Evolutionary conservation across 768 basidiomycete genomes (phyloP).

Genomic region (Macrolepiota albuminosa): DNA sequence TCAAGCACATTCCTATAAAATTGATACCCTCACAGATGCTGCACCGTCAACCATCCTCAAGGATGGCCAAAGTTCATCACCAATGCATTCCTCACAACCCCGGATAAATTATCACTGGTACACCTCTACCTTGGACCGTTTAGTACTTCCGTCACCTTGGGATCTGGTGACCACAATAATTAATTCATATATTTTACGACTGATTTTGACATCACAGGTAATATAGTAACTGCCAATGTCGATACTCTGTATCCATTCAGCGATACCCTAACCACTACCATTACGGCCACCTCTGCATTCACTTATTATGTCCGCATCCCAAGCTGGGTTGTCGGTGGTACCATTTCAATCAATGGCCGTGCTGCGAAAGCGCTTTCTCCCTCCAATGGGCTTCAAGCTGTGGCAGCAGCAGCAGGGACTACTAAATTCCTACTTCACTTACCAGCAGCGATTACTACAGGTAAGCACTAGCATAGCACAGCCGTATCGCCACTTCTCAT

Average conservation of each 20-base stretch:
- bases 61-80: constrained; percentile 50
- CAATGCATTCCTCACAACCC: constrained; percentile 42
- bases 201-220: constrained; percentile 21
- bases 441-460: constrained; percentile 42
- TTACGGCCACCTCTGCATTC: constrained; percentile 34
- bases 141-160: constrained; percentile 32
- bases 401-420: constrained; percentile 34
- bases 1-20: not conserved
- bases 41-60: constrained; percentile 48
- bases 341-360: constrained; percentile 36
- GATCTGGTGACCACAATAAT: constrained; percentile 23
- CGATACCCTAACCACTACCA: constrained; percentile 37
- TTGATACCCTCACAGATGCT: constrained; percentile 25
- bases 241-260: constrained; percentile 47
- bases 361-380: constrained; percentile 32
- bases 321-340: constrained; percentile 41
- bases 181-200: not conserved
- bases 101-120: constrained; percentile 35
- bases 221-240: constrained; percentile 34
- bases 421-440: constrained; percentile 41
- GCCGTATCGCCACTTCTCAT: not conserved
- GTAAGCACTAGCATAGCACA: constrained; percentile 17
- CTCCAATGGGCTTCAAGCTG: constrained; percentile 39
- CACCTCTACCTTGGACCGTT: constrained; percentile 45
- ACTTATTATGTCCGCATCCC: constrained; percentile 44